phyloP scores from a whole-genome alignment of 2,329 filamentous ascomycete species.

The Sporothrix dimorphospora region DNA sequence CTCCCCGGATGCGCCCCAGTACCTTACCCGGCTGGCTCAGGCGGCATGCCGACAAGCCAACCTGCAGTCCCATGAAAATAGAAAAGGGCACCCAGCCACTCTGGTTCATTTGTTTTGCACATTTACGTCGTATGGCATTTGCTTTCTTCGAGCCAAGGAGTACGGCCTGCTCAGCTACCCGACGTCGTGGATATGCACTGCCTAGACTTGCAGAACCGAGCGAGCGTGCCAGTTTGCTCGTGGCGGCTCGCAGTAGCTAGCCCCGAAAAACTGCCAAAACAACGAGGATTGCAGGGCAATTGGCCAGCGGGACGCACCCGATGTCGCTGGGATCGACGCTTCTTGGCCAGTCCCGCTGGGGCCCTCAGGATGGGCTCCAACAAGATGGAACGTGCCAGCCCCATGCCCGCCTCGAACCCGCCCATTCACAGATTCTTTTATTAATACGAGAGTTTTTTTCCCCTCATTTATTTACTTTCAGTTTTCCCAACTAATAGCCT shows the following conservation, averaged over 20 bases:
- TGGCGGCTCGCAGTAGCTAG: background rate
- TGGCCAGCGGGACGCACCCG: background rate
- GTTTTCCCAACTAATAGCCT: background rate
- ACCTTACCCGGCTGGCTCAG: background rate
- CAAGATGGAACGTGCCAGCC: background rate
- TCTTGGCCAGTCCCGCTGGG: background rate
- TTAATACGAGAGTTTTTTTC: background rate
- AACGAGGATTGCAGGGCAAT: background rate
- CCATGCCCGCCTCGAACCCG: too few relatives aligned
- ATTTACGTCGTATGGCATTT: background rate
- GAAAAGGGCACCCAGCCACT: background rate
- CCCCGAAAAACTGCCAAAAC: background rate
- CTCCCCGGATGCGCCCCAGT: background rate
- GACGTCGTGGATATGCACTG: background rate
- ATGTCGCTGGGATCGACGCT: conserved; percentile 18
- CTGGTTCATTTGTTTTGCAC: background rate
- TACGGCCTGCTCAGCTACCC: background rate
- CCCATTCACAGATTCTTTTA: background rate
- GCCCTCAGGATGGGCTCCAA: background rate
- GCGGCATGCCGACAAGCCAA: background rate
- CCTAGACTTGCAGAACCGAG: background rate
- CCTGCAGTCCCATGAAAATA: background rate
- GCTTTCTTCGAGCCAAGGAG: background rate
- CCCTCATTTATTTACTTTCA: background rate
- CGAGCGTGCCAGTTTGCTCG: background rate